phyloP scores from a whole-genome alignment of 768 basidiomycete genomes.

The Pleurotus platypus region DNA sequence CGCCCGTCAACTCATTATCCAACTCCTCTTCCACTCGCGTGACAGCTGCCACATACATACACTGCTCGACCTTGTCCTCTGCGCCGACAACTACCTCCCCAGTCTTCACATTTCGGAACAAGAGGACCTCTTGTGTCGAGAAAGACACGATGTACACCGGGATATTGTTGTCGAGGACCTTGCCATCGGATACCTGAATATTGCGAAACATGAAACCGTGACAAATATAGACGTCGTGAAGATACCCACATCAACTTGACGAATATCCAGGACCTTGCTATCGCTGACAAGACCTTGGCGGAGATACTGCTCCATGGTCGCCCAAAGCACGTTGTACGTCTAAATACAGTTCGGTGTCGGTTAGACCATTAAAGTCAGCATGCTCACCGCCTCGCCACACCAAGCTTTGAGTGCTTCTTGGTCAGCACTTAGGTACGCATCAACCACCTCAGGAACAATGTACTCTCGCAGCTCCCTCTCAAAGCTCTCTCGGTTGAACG shows the following conservation, averaged over 20 bases:
- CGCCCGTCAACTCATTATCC: constrained; percentile 89
- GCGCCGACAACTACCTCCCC: constrained; percentile 85
- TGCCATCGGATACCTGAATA: constrained; percentile 72
- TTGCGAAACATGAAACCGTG: neutral
- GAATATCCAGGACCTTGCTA: constrained; percentile 94
- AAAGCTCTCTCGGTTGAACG: constrained; percentile 82
- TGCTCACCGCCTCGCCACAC: constrained; percentile 92
- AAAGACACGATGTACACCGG: constrained; percentile 93
- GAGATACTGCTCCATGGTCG: constrained; percentile 93
- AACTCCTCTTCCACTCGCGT: constrained; percentile 87
- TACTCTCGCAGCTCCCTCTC: constrained; percentile 92
- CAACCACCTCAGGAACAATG: constrained; percentile 96
- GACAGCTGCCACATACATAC: constrained; percentile 87
- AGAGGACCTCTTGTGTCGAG: constrained; percentile 87
- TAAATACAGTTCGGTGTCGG: constrained; percentile 22
- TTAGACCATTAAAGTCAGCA: neutral
- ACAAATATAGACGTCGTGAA: neutral
- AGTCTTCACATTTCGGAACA: constrained; percentile 89
- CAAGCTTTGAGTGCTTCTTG: constrained; percentile 80
- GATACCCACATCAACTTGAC: constrained; percentile 85
- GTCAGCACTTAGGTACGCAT: constrained; percentile 92
- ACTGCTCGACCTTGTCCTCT: constrained; percentile 89
- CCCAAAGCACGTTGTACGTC: constrained; percentile 99
- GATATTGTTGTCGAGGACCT: constrained; percentile 84
- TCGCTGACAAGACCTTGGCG: constrained; percentile 88